Conservation (phyloP, 345 rosid species). For the Capsella bursapastoris region DNA sequence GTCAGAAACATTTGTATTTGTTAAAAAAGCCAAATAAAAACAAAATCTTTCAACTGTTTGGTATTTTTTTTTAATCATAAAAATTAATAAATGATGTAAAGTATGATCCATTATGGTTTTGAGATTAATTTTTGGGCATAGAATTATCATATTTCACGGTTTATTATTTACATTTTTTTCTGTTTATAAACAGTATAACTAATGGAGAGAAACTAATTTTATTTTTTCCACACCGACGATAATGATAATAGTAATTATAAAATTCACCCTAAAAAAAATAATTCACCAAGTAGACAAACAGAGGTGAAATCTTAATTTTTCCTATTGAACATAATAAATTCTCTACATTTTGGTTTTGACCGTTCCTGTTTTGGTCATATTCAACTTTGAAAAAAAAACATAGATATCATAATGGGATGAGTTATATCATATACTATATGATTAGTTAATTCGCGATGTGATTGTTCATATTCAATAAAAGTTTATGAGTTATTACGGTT, state of each 20-base stretch:
- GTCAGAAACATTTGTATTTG: background rate
- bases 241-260: conserved; percentile 23
- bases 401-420: conserved; percentile 3
- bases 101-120: conserved; percentile 5
- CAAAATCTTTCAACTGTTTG: background rate
- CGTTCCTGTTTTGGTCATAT: conserved; percentile 12
- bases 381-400: no score
- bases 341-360: conserved; percentile 23
- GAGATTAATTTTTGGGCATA: conserved; percentile 24
- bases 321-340: conserved; percentile 33
- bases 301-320: conserved; percentile 30
- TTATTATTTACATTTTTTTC: conserved; percentile 3
- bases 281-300: conserved; percentile 38
- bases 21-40: background rate
- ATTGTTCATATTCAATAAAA: background rate
- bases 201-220: conserved; percentile 27
- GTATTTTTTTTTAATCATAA: background rate
- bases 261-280: conserved; percentile 24
- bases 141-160: conserved; percentile 23
- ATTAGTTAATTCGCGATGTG: conserved; percentile 4
- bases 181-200: conserved; percentile 35
- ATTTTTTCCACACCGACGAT: background rate
- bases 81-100: conserved; percentile 1
- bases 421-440: background rate
- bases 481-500: background rate